Evolutionary conservation across 148 eudicot genomes (phyloP), one percentile per base, ranked within the genome.

Genomic region (Cornus suecica): DNA sequence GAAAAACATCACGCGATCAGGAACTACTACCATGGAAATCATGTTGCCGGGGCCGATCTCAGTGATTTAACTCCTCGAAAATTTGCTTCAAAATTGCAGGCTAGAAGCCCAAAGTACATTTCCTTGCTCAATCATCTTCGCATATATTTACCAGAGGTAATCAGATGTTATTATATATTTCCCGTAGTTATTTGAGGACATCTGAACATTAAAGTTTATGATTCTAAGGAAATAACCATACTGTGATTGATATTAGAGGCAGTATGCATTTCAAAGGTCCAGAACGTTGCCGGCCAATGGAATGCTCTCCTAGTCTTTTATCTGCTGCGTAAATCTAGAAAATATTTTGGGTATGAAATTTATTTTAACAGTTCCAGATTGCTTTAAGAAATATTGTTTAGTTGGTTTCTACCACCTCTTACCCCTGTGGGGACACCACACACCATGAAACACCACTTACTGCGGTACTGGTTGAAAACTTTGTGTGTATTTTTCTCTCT

Each of bases 41-140:
- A 93, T 83, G 74, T 93, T 51, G 82, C 93, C 29, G 99, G 98
- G 66, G 91, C 98, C 71, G 91, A 91, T 84, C 90, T 96, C 41
- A 93, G 90, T 71, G 92, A 91, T 75, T 91, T 88, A 58, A 93
- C 94, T 79, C 99, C 98, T 25, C 84, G 93, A 72, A 81, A 74
- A 32, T 96, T 96, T 88, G 99, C 99, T 78, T 96, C 99, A 26
- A 93, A 87, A 67, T 80, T 96, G 75, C 97, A 93, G 79, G 91
- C 99, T 74, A 90, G 99, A 83, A 96, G 98, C 87, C 99, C 99
- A 70, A 96, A 93, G 83, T 96, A 96, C 82, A 91, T 96, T 71
- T 96, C 99, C 67, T 76, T 96, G 80, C 97, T 96, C 72, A 96
- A 96, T 82, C 99, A 96, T 89, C 88, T 96, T 70, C 94, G 99